Evolutionary conservation across 805 yeast species (phyloP), one percentile per base, ranked within the genome.

Genomic region (Yarrowia sp.): DNA sequence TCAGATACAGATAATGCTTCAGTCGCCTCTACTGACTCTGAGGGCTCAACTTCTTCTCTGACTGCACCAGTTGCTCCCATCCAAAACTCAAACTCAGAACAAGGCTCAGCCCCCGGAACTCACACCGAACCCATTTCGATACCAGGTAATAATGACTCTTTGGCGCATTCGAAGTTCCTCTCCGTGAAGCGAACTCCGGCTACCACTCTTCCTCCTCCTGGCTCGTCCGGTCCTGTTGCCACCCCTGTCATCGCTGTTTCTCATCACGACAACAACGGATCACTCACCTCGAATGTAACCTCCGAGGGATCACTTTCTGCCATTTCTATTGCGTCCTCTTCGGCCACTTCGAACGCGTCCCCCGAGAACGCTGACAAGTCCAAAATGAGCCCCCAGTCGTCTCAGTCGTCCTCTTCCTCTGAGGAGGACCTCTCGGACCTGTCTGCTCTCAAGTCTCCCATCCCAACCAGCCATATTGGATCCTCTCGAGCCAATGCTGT

Each of bases 321-420:
- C 33, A 54, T 35, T 11, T 54, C 61, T 10, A 54, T 54, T 26
- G 46, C 61, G 46, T 54, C 61, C 24, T 36, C 46, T 14, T 36
- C 61, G 61, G 46, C 61, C 46, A 36, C 61, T 19, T 51, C 58
- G 21, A 51, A 51, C 58, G 61, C 61, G 35, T 54, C 61, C 8
- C 61, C 61, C 32, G 58, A 33, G 16, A 33, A 51, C 58, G 58
- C 58, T 3, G 61, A 38, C 24, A 21, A 28, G 61, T 24, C 33
- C 46, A 54, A 54, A 26, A 54, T 54, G 61, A 54, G 61, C 17
- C 61, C 61, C 35, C 61, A 54, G 35, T 54, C 61, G n/a, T 54
- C 61, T n/a, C 46, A 54, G 46, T 54, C 54, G 3, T 54, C 54
- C 38, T 48, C 61, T 36, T 54, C 58, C 11, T 21, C 30, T 12